A percentile compares a stretch with the other conserved stretches of the same genome.
Evolutionary conservation across 805 yeast species (phyloP).

Genomic region (Myxozyma lipomycoides): DNA sequence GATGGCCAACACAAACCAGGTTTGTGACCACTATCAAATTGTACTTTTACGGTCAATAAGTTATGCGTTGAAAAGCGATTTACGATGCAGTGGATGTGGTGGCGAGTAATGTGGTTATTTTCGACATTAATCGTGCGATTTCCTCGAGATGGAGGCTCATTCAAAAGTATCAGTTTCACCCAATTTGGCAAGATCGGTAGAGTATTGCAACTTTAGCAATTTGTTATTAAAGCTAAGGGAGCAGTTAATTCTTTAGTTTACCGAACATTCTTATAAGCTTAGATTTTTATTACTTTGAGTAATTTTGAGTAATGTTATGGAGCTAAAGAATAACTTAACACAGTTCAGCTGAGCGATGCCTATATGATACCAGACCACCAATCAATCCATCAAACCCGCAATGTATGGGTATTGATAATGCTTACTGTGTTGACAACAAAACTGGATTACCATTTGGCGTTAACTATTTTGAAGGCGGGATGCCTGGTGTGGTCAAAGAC

Average conservation of each 20-base stretch:
- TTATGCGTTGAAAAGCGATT: not conserved
- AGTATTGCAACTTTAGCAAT: not conserved
- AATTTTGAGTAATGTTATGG: too few relatives aligned
- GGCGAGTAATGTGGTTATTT: not conserved
- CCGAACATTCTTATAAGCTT: not conserved
- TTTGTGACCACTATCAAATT: not conserved
- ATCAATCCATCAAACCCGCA: not conserved
- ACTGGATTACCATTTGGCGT: not conserved
- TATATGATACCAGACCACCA: not conserved
- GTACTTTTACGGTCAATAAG: not conserved
- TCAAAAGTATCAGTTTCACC: not conserved
- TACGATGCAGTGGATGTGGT: not conserved
- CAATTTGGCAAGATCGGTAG: not conserved
- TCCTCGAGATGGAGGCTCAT: not conserved
- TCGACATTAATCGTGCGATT: not conserved
- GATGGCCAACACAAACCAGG: not conserved
- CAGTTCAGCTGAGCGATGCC: not conserved
- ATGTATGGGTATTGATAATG: not conserved
- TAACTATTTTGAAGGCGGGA: not conserved
- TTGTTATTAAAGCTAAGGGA: not conserved
- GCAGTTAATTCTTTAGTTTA: not conserved
- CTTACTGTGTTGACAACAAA: not conserved
- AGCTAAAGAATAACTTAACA: too few relatives aligned
- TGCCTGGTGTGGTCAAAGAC: not conserved
- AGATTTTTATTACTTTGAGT: too few relatives aligned